phyloP scores from a whole-genome alignment of 495 filamentous ascomycete species.

The Penicillium roqueforti region DNA sequence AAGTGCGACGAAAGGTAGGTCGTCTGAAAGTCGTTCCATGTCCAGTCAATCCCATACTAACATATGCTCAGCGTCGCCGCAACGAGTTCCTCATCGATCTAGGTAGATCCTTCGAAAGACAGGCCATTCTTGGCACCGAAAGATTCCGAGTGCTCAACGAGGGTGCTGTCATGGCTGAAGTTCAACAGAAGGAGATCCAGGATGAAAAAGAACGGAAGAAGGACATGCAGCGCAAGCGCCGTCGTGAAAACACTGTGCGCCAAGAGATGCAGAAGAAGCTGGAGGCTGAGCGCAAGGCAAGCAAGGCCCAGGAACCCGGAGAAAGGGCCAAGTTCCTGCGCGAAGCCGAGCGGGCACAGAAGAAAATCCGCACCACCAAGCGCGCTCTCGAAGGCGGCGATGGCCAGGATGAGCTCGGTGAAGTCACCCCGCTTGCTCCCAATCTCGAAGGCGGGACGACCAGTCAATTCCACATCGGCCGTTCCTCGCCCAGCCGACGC shows the following conservation, averaged over 20 bases:
- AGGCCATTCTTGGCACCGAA: constrained; percentile 50
- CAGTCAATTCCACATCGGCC: constrained; percentile 73
- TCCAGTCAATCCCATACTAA: constrained; percentile 11
- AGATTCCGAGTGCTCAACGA: constrained; percentile 55
- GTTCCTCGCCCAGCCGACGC: constrained; percentile 58
- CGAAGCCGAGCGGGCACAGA: constrained; percentile 79
- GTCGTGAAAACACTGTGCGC: constrained; percentile 92
- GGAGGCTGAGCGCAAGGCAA: constrained; percentile 71
- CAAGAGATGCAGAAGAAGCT: constrained; percentile 80
- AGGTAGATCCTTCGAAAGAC: constrained; percentile 48
- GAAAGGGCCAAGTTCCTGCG: constrained; percentile 72
- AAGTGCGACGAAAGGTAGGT: constrained; percentile 53
- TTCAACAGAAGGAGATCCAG: constrained; percentile 81
- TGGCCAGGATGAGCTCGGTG: constrained; percentile 72
- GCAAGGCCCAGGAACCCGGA: constrained; percentile 67
- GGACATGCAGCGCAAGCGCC: constrained; percentile 95
- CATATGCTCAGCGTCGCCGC: constrained; percentile 50
- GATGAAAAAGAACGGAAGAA: constrained; percentile 99
- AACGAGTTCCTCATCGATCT: constrained; percentile 46
- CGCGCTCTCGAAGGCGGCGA: constrained; percentile 78
- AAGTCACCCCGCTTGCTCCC: constrained; percentile 68
- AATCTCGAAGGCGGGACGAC: constrained; percentile 87
- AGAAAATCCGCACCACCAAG: constrained; percentile 82
- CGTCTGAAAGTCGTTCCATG: constrained; percentile 11
- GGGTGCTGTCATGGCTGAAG: constrained; percentile 71